A percentile compares a stretch with the other conserved stretches of the same genome.
phyloP scores from a whole-genome alignment of 2,329 filamentous ascomycete species.

The Aaosphaeria pasadenensis region DNA sequence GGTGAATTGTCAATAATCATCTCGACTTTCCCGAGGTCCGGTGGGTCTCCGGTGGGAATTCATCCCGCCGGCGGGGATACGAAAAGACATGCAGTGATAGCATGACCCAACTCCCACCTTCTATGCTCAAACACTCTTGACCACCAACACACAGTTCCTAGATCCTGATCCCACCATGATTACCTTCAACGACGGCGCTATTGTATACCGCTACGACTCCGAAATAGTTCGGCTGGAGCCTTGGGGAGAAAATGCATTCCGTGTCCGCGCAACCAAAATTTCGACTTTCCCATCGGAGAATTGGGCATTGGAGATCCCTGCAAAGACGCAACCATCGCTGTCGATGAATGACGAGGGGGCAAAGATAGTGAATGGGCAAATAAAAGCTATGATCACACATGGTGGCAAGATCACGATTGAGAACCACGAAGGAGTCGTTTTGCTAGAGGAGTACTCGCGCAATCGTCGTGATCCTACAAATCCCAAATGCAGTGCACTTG shows the following conservation, averaged over 20 bases:
- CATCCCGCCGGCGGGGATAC: too few species aligned
- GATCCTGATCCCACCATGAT: too few species aligned
- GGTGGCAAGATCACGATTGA: conserved; percentile 37
- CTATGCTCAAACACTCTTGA: too few species aligned
- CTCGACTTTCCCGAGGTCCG: too few species aligned
- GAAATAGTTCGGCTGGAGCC: conserved; percentile 49
- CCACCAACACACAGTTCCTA: too few species aligned
- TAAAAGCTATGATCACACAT: not conserved
- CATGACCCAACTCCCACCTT: too few species aligned
- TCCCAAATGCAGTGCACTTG: conserved; percentile 58
- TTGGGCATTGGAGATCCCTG: conserved; percentile 19
- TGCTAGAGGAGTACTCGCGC: conserved; percentile 55
- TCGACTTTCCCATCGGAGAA: conserved; percentile 20
- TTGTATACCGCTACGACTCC: conserved; percentile 31
- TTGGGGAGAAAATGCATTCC: conserved; percentile 49
- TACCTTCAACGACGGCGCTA: too few species aligned
- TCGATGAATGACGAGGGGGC: not conserved
- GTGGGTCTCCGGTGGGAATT: too few species aligned
- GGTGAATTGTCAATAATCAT: too few species aligned
- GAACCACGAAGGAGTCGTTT: conserved; percentile 32
- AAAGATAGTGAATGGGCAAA: not conserved
- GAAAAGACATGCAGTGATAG: too few species aligned
- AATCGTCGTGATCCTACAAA: conserved; percentile 51
- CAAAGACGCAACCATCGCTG: not conserved
- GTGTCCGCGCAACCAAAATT: conserved; percentile 47